Conservation (phyloP, 495 filamentous ascomycete genomes). For the Hyaloscypha bicolor region DNA sequence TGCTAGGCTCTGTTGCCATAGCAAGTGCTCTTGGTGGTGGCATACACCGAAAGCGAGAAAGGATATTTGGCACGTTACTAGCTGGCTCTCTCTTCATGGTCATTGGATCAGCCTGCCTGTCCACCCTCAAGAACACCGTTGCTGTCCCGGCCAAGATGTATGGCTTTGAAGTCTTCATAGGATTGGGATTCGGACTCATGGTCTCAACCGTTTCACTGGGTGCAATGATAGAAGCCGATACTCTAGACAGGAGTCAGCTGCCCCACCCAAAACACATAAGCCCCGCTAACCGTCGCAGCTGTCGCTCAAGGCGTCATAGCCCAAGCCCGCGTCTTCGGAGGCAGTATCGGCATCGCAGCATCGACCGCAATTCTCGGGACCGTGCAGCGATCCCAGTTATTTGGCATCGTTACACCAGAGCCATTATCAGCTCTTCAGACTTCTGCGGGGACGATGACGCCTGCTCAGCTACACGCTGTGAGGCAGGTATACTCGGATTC, state of each 20-base stretch:
- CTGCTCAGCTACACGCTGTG: slow-evolving; percentile 18
- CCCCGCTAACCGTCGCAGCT: slow-evolving; percentile 32
- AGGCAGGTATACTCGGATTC: slow-evolving; percentile 28
- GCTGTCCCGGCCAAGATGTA: slow-evolving; percentile 32
- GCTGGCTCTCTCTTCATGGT: slow-evolving; percentile 51
- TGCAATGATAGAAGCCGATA: slow-evolving; percentile 20
- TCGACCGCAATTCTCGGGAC: slow-evolving; percentile 46
- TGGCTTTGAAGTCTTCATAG: slow-evolving; percentile 38
- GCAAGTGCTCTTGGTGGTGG: slow-evolving; percentile 52
- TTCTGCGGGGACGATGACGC: slow-evolving; percentile 8
- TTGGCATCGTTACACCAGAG: slow-evolving; percentile 27
- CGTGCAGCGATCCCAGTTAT: slow-evolving; percentile 26
- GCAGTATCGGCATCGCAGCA: slow-evolving; percentile 54
- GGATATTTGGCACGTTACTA: slow-evolving; percentile 54
- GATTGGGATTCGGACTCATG: slow-evolving; percentile 37
- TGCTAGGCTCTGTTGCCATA: slow-evolving; percentile 54
- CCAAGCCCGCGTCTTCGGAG: slow-evolving; percentile 53
- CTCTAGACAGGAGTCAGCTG: slow-evolving; percentile 21
- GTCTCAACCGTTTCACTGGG: slow-evolving; percentile 24
- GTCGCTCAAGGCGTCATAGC: slow-evolving; percentile 54
- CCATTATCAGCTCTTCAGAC: slow-evolving; percentile 33
- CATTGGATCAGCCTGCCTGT: slow-evolving; percentile 53
- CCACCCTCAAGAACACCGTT: slow-evolving; percentile 33
- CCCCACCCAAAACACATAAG: neutral
- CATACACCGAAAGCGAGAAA: slow-evolving; percentile 46